Evolutionary conservation across 768 basidiomycete species (phyloP).

Genomic region (Russula foetens): DNA sequence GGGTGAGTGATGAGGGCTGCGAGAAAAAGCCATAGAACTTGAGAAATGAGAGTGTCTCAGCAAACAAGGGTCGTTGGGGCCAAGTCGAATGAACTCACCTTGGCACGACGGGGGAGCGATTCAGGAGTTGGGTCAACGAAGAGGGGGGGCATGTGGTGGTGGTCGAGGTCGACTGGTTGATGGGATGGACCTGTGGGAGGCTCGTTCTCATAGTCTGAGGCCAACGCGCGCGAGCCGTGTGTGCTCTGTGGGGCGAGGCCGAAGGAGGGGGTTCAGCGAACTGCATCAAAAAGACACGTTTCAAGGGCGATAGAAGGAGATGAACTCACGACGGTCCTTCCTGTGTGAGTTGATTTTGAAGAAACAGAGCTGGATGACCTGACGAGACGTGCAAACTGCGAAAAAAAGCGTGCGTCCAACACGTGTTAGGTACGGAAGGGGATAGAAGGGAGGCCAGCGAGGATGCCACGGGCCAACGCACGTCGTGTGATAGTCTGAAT

Average conservation of each 20-base stretch:
- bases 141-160: constrained; percentile 17
- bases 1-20: constrained; percentile 48
- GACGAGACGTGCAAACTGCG: constrained; percentile 21
- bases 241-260: constrained; percentile 17
- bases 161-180: constrained; percentile 17
- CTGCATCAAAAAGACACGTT: constrained; percentile 1
- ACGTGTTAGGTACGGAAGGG: constrained; percentile 30
- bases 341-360: constrained; percentile 16
- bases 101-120: constrained; percentile 11
- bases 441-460: constrained; percentile 20
- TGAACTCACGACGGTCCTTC: constrained; percentile 15
- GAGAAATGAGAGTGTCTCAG: background rate
- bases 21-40: constrained; percentile 54
- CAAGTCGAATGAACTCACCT: constrained; percentile 4
- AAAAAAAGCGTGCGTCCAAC: constrained; percentile 22
- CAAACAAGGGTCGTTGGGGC: background rate
- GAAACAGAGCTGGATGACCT: constrained; percentile 18
- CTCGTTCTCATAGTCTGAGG: constrained; percentile 21
- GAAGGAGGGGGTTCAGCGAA: background rate
- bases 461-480: constrained; percentile 24
- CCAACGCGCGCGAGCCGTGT: constrained; percentile 20
- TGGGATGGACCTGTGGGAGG: constrained; percentile 7
- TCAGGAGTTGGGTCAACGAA: constrained; percentile 6
- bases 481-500: constrained; percentile 31
- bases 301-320: constrained; percentile 1